Evolutionary conservation across 352 stramenopile genomes (phyloP), one percentile per base, ranked within the genome.

Genomic region (Pseudoperonospora humuli): DNA sequence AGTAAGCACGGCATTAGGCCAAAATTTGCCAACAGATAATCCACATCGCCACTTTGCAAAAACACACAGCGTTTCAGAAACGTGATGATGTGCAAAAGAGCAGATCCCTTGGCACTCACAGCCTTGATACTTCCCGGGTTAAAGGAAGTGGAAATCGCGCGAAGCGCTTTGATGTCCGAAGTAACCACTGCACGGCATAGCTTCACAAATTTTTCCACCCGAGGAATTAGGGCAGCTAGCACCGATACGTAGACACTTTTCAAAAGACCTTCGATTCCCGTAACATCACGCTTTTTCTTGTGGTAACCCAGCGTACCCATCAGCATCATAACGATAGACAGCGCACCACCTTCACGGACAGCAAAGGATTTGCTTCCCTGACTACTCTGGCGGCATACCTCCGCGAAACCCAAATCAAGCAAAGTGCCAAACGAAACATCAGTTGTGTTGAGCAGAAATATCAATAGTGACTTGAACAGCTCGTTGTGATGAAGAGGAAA

Each of bases 241-340:
- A 93, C 15, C 9, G 60, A 66, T 9, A 55, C 44, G 21, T 82
- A 56, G 7, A 71, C 57, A 21, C 50, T 62, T 20, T 79, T 73
- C 8, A 90, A 57, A 8, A 88, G 50, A 0, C 49, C 49, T 28
- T 90, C 81, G 25, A 93, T 69, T 9, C 69, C 70, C 0, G 75
- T 88, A 18, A 87, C 49, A 56, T 93, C 81, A 29, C 78, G 81
- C 26, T 84, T 79, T 15, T 80, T 79, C 45, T 86, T 87, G 63
- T 93, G 81, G 36, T 93, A 93, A 3, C 78, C 78, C 20, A 93
- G 40, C 1, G 75, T 85, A 29, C 75, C 76, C 78, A 91, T 87
- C 27, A 91, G 61, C 70, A 85, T 88, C 77, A 93, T 90, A 11
- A 88, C 64, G 15, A 93, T 83, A 7, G 81, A 91, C 3, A 93